A percentile compares a stretch with the other conserved stretches of the same genome.
phyloP scores from a whole-genome alignment of 2,329 filamentous ascomycete genomes.

The Fusarium falciforme region DNA sequence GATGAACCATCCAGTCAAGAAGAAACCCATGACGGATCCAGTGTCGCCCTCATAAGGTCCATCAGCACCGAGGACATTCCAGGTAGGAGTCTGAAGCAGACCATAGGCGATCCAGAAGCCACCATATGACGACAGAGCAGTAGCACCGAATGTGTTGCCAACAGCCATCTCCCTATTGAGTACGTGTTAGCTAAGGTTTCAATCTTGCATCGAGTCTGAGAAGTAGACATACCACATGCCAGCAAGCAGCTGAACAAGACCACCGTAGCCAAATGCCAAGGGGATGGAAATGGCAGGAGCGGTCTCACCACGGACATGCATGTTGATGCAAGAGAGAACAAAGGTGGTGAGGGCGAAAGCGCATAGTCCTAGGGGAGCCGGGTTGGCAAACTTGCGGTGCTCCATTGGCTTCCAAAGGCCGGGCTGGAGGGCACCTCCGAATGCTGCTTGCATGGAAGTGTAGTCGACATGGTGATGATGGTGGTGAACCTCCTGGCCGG shows the following conservation, averaged over 20 bases:
- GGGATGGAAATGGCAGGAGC: constrained; percentile 75
- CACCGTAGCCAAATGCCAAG: constrained; percentile 80
- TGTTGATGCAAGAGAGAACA: constrained; percentile 80
- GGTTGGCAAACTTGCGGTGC: constrained; percentile 82
- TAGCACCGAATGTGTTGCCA: constrained; percentile 89
- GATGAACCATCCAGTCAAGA: constrained; percentile 85
- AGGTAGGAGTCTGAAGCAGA: constrained; percentile 76
- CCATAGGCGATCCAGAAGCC: constrained; percentile 86
- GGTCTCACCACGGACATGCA: constrained; percentile 69
- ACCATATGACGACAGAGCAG: constrained; percentile 83
- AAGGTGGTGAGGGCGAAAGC: constrained; percentile 89
- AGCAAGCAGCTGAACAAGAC: constrained; percentile 78
- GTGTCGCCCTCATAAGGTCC: constrained; percentile 60
- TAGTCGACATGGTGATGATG: constrained; percentile 41
- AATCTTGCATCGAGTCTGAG: not conserved
- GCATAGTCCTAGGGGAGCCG: constrained; percentile 79
- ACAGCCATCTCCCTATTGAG: constrained; percentile 80
- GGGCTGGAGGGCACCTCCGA: constrained; percentile 78
- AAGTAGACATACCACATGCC: constrained; percentile 81
- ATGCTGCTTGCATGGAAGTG: constrained; percentile 60
- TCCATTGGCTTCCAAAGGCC: constrained; percentile 72
- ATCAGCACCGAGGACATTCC: constrained; percentile 64
- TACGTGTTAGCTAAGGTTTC: constrained; percentile 8
- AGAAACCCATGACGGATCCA: constrained; percentile 75
- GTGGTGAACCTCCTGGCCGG: constrained; percentile 35